Evolutionary conservation across 352 stramenopile species (phyloP).

Genomic region (Globisporangium lucens): DNA sequence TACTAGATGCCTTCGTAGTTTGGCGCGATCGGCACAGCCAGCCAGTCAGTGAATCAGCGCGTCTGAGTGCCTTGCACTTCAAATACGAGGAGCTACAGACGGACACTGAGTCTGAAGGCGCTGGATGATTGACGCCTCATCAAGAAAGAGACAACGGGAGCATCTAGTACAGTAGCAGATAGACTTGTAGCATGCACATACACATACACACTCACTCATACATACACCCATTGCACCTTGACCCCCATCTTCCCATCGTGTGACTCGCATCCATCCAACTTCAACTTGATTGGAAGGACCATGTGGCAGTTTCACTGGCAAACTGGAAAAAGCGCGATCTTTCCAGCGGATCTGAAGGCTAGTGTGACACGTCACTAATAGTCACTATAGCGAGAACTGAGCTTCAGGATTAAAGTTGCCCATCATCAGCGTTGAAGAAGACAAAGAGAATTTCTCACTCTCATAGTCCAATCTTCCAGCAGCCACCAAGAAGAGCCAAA

Average conservation of each 20-base stretch:
- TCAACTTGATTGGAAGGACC: not conserved
- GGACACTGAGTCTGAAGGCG: not conserved
- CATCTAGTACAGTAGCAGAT: not conserved
- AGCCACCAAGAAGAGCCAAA: not conserved
- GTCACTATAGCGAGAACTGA: slow-evolving; percentile 2
- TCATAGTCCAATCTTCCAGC: slow-evolving; percentile 14
- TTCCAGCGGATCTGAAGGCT: not conserved
- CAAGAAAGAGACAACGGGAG: not conserved
- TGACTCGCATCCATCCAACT: not conserved
- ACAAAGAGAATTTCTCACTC: not conserved
- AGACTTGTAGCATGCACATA: slow-evolving; percentile 1
- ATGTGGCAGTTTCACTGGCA: not conserved
- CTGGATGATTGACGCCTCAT: not conserved
- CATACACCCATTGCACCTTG: too few species aligned
- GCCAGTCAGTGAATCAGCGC: not conserved
- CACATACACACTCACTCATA: not conserved
- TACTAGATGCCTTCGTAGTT: not conserved
- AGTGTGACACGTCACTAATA: not conserved
- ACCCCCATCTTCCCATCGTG: not conserved
- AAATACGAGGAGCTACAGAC: not conserved
- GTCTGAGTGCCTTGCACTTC: not conserved
- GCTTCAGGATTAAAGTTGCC: not conserved
- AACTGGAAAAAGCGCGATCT: not conserved
- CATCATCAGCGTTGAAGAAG: not conserved
- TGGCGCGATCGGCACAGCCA: not conserved